Evolutionary conservation across 2,329 filamentous ascomycete species (phyloP).

Genomic region (Metarhizium album): DNA sequence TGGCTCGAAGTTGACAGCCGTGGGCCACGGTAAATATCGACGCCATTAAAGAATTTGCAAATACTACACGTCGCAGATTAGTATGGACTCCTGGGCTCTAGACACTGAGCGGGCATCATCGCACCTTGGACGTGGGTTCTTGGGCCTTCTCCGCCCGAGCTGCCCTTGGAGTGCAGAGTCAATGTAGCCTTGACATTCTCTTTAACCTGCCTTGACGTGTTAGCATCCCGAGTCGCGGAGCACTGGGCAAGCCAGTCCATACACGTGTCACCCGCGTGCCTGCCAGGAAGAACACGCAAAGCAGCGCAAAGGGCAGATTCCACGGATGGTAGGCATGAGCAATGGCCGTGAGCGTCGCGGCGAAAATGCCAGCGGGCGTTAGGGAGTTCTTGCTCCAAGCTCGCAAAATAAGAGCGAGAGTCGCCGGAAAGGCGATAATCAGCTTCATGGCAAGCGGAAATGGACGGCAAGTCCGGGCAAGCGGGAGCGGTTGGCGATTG

Average conservation of each 20-base stretch:
- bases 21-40: conserved; percentile 53
- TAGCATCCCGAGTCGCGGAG: conserved; percentile 2
- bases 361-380: conserved; percentile 63
- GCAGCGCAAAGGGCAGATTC: conserved; percentile 77
- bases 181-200: conserved; percentile 73
- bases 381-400: conserved; percentile 66
- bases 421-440: conserved; percentile 46
- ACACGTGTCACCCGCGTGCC: conserved; percentile 80
- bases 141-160: conserved; percentile 67
- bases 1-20: conserved; percentile 44
- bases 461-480: neutral
- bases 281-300: conserved; percentile 76
- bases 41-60: conserved; percentile 78
- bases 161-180: conserved; percentile 66
- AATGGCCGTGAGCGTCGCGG: conserved; percentile 61
- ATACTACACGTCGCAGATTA: conserved; percentile 35
- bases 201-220: conserved; percentile 55
- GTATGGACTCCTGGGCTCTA: neutral
- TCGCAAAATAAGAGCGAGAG: conserved; percentile 50
- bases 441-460: conserved; percentile 37
- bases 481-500: neutral
- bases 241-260: conserved; percentile 8
- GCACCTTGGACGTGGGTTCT: conserved; percentile 71
- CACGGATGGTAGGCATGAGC: conserved; percentile 88
- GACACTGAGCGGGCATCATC: neutral